phyloP scores from a whole-genome alignment of 2,329 filamentous ascomycete genomes.

The Epichloe gansuensis region DNA sequence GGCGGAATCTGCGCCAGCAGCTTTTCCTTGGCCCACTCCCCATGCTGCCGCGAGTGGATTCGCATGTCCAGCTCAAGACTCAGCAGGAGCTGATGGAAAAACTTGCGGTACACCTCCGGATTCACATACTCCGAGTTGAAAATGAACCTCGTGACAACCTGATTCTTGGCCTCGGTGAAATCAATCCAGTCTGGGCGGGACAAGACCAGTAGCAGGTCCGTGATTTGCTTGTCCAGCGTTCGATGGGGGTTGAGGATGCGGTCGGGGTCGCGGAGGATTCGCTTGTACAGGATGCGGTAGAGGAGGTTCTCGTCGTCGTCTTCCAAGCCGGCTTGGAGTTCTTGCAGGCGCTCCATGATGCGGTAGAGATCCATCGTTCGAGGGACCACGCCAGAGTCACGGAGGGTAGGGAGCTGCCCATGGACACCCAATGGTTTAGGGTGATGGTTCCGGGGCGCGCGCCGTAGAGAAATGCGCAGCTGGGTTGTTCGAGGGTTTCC shows the following conservation, averaged over 20 bases:
- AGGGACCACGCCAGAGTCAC: conserved; percentile 45
- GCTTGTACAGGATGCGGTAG: conserved; percentile 53
- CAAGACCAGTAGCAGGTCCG: conserved; percentile 56
- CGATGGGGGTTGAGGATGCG: conserved; percentile 46
- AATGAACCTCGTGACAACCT: conserved; percentile 62
- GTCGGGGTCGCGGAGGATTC: conserved; percentile 55
- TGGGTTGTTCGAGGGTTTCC: conserved; percentile 64
- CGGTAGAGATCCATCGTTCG: conserved; percentile 45
- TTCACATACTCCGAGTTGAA: conserved; percentile 46
- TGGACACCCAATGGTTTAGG: conserved; percentile 54
- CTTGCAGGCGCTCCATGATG: conserved; percentile 46
- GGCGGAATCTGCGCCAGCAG: conserved; percentile 53
- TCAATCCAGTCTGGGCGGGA: conserved; percentile 62
- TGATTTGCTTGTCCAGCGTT: conserved; percentile 57
- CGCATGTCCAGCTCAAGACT: conserved; percentile 59
- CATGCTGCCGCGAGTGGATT: conserved; percentile 49
- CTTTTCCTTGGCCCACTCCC: conserved; percentile 50
- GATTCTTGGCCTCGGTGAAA: conserved; percentile 55
- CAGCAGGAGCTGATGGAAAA: conserved; percentile 66
- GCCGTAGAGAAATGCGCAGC: conserved; percentile 55
- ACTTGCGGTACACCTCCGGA: conserved; percentile 45
- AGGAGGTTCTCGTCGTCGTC: conserved; percentile 45
- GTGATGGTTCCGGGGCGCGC: conserved; percentile 56
- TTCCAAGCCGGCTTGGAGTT: conserved; percentile 42
- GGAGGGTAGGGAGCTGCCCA: conserved; percentile 43